Evolutionary conservation across 768 basidiomycete genomes (phyloP).

Genomic region (Boletus tylopilopsis): DNA sequence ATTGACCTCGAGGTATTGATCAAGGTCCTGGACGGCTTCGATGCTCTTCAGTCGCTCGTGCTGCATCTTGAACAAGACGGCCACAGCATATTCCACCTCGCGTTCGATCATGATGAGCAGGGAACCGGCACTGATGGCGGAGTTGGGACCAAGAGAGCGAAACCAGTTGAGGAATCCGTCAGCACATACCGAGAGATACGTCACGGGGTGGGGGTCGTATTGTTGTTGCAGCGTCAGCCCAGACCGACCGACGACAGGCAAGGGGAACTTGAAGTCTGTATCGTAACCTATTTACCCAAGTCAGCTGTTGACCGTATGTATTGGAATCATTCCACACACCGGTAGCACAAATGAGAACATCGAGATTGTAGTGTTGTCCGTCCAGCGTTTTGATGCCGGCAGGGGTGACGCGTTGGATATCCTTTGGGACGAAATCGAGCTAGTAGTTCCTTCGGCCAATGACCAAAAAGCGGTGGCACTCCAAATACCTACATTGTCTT

Average conservation of each 20-base stretch:
- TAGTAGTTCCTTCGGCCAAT: neutral
- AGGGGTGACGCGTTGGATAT: slow-evolving; percentile 51
- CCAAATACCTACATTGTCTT: slow-evolving; percentile 43
- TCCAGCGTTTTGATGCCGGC: slow-evolving; percentile 56
- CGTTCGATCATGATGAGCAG: no score
- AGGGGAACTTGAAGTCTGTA: slow-evolving; percentile 43
- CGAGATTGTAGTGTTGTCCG: slow-evolving; percentile 50
- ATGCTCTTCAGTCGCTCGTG: slow-evolving; percentile 60
- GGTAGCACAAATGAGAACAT: slow-evolving; percentile 63
- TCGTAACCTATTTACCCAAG: slow-evolving; percentile 37
- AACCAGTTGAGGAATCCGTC: slow-evolving; percentile 74
- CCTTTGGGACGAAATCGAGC: slow-evolving; percentile 47
- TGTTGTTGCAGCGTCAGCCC: slow-evolving; percentile 51
- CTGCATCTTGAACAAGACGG: slow-evolving; percentile 66
- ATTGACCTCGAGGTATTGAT: slow-evolving; percentile 52
- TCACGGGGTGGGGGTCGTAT: slow-evolving; percentile 50
- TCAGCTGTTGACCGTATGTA: neutral
- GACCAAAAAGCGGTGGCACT: neutral
- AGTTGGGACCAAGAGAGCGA: no score
- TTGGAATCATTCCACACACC: slow-evolving; percentile 27
- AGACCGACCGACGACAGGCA: slow-evolving; percentile 51
- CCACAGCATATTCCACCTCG: no score
- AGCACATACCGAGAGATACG: slow-evolving; percentile 56
- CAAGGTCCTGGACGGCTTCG: slow-evolving; percentile 62
- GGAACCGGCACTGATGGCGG: no score